phyloP scores from a whole-genome alignment of 2,329 filamentous ascomycete species.

The Elsinoe necatrix region DNA sequence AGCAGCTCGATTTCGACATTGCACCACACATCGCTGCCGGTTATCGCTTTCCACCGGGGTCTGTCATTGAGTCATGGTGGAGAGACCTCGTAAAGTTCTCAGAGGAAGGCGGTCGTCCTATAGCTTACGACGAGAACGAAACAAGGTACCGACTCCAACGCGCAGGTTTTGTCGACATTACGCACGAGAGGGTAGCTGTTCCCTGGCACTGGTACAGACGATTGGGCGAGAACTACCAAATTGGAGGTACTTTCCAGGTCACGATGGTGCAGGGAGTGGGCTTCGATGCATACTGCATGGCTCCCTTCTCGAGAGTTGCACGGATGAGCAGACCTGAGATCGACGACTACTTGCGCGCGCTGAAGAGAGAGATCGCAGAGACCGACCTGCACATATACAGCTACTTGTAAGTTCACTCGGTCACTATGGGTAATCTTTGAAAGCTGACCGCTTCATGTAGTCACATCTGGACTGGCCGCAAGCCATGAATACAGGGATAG shows the following conservation, averaged over 20 bases:
- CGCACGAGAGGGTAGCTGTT: constrained; percentile 58
- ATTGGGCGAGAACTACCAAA: constrained; percentile 55
- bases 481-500: not conserved
- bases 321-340: constrained; percentile 53
- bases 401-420: not conserved
- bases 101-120: constrained; percentile 53
- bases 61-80: constrained; percentile 56
- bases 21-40: constrained; percentile 63
- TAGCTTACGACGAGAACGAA: constrained; percentile 52
- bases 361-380: constrained; percentile 52
- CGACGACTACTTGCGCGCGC: constrained; percentile 51
- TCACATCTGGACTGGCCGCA: constrained; percentile 5
- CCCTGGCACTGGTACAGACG: constrained; percentile 67
- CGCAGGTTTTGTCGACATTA: constrained; percentile 73
- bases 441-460: not conserved
- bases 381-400: constrained; percentile 2
- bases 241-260: constrained; percentile 78
- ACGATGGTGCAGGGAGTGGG: constrained; percentile 57
- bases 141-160: constrained; percentile 55
- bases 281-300: constrained; percentile 63
- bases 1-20: constrained; percentile 87
- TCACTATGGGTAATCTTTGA: not conserved
- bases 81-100: constrained; percentile 60
- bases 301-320: constrained; percentile 37
- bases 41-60: constrained; percentile 46